Conservation (phyloP, 2,329 filamentous ascomycete species). For the Apiospora hydei region DNA sequence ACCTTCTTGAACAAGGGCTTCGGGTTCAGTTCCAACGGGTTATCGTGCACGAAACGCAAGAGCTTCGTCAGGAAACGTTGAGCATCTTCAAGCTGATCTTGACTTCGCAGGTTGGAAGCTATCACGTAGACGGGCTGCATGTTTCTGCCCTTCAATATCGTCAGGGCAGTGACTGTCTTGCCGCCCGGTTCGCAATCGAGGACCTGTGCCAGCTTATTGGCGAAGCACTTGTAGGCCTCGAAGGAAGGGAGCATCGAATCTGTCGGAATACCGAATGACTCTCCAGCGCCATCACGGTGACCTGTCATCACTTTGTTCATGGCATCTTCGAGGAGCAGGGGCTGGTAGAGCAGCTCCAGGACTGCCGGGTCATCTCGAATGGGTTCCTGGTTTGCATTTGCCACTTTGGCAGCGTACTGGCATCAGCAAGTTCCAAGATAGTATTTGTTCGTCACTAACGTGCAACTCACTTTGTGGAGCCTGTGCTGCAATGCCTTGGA, state of each 20-base stretch:
- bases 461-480: no score
- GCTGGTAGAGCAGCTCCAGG: constrained; percentile 25
- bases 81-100: background rate
- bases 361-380: background rate
- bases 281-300: constrained; percentile 1
- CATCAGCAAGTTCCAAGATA: no score
- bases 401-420: background rate
- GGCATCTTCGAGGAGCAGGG: constrained; percentile 24
- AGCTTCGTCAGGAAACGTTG: constrained; percentile 13
- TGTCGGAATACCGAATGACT: background rate
- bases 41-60: constrained; percentile 16
- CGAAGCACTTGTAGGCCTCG: constrained; percentile 23
- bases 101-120: constrained; percentile 22
- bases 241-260: constrained; percentile 21
- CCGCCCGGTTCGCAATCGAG: constrained; percentile 25
- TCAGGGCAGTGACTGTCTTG: constrained; percentile 24
- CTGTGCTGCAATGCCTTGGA: no score
- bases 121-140: constrained; percentile 22
- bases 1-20: constrained; percentile 25
- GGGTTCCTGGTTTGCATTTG: background rate
- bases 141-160: background rate
- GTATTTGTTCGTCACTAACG: no score
- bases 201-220: constrained; percentile 27
- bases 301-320: constrained; percentile 16
- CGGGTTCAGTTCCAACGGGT: background rate